Conservation (phyloP, 177 flowering plant species). For the Telopea speciosissima region DNA sequence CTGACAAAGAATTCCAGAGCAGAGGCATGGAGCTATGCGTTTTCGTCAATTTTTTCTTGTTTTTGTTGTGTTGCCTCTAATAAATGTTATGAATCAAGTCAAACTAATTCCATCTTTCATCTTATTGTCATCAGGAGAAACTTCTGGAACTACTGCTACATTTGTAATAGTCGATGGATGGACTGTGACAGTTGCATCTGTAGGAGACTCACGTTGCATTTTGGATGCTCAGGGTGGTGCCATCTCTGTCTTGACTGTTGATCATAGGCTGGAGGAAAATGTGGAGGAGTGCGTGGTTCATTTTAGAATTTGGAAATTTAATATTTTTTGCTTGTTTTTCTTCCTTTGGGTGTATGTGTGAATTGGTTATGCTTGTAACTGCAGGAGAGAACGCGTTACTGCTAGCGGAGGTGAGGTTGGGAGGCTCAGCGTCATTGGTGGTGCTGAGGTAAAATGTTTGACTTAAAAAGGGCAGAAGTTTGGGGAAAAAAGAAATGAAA, state of each 20-base stretch:
- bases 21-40: neutral
- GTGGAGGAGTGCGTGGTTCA: neutral
- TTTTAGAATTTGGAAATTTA: neutral
- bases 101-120: neutral
- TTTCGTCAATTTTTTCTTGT: neutral
- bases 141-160: conserved; percentile 3
- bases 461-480: too few species aligned
- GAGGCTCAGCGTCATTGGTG: neutral
- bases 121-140: conserved; percentile 3
- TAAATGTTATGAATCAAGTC: neutral
- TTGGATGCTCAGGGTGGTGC: conserved; percentile 2
- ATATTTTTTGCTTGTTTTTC: neutral
- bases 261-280: conserved; percentile 1
- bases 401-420: conserved; percentile 3
- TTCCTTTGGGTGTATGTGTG: neutral
- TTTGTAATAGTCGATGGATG: conserved; percentile 1
- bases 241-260: conserved; percentile 1
- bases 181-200: conserved; percentile 3
- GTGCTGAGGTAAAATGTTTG: neutral
- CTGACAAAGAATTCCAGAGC: neutral
- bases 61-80: neutral
- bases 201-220: conserved; percentile 1
- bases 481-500: too few species aligned
- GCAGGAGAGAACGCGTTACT: conserved; percentile 1
- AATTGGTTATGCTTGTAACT: neutral